Evolutionary conservation across 306 rosid species (phyloP), one percentile per base, ranked within the genome.

Genomic region (Astragalus membranaceus): DNA sequence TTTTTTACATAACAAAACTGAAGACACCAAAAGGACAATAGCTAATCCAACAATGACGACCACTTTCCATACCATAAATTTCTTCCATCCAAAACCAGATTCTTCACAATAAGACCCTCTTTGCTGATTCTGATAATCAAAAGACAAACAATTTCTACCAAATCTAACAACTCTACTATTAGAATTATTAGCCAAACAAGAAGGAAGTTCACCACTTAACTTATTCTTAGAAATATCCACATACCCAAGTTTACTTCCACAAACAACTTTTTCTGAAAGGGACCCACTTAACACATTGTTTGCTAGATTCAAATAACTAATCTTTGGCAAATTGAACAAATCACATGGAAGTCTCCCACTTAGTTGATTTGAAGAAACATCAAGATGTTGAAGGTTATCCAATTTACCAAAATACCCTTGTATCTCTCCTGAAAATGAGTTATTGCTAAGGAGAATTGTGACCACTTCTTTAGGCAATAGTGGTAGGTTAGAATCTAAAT

Each of bases 371-470:
- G 81, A 86, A 26, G 96, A 92, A 26, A 88, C 60, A 44, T 92
- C 96, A 33, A 92, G 89, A 78, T 92, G 95, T 77, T 92, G 98
- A 89, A 89, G 96, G 42, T 80, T 85, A 73, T 20, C 62, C 82
- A 92, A 68, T 53, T 69, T 83, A 39, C 86, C 83, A 66, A 80
- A 87, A 2, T 88, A 82, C 53, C 41, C 64, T 2, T 92, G 93
- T 77, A 92, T 88, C 78, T 79, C 59, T 5, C 96, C 92, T 0
- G 92, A 89, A 62, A 92, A 77, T 7, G 79, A 78, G 67, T 92
- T 92, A 35, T 79, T 83, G 80, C 95, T 82, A 0, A 92, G 85
- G 61, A 92, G 87, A 57, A 69, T 71, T 10, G 96, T 86, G 32
- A 92, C 83, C 58, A 86, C 73, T 42, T 60, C 68, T 70, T 83